Conservation (phyloP, 208 protist species). For the Tetramitus jugosus region DNA sequence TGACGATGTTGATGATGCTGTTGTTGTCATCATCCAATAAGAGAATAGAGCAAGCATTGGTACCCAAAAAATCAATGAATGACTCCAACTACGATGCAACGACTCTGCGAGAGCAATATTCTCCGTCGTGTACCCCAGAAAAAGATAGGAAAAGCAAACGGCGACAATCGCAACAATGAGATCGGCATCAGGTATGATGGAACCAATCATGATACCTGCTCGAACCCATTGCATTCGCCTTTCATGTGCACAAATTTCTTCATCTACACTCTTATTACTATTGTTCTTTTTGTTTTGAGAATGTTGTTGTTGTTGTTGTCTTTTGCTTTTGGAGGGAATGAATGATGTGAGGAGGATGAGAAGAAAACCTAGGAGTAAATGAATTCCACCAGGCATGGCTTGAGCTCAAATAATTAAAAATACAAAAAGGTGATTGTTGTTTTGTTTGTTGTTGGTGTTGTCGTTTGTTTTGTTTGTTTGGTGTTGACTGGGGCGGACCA, state of each 20-base stretch:
- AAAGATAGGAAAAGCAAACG: background rate
- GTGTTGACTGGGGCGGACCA: no score
- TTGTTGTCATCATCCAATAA: no score
- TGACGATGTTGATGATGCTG: background rate
- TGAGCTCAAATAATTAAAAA: no score
- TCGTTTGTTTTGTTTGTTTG: no score
- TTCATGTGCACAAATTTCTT: background rate
- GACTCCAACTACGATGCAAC: background rate
- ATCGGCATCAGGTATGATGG: background rate
- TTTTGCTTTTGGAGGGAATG: background rate
- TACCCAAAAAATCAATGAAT: background rate
- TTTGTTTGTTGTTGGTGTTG: no score
- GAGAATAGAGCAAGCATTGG: background rate
- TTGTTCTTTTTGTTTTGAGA: background rate
- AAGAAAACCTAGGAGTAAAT: background rate
- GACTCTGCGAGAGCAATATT: background rate
- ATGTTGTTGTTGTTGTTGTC: background rate
- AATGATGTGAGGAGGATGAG: background rate
- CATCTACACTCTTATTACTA: background rate
- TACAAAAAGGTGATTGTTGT: no score
- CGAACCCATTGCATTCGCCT: background rate
- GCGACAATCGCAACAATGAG: background rate
- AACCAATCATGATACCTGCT: background rate
- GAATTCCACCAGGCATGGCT: conserved; percentile 11
- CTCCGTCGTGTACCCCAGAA: background rate